Base-by-base conservation (phyloP, 2,329 filamentous ascomycete species). In the Alternaria brassicicola region DNA sequence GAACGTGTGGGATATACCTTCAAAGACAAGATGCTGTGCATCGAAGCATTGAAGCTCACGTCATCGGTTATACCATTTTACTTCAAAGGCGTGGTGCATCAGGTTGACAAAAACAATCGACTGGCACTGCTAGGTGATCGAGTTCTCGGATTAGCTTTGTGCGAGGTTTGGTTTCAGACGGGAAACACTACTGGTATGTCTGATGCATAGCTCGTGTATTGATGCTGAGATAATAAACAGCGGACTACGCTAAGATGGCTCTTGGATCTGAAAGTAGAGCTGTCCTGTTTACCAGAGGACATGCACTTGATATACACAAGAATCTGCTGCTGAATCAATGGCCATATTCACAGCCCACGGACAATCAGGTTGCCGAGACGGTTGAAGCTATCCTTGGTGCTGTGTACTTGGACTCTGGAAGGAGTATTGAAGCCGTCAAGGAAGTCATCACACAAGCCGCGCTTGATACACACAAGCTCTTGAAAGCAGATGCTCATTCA, bases 81-180 rank as follows among this genome's bases (percentile, higher is more conserved):
- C 30, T 67, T 61, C 36, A 47, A 63, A n/a, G 67, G 66, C 4
- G 39, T 35, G 6, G 28, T 55, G 8, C 38, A 52, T 23, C 47
- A 49, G n/a, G 23, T 64, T 7, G 45, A 31, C 7, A n/a, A 9
- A 4, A 69, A 70, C 51, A 66, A 62, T 5, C 63, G 67, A 10
- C 46, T 71, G n/a, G 67, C 67, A 21, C 54, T 71, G 10, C 28
- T 70, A 7, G 68, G 67, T n/a, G 67, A 71, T 52, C 63, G 66
- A 15, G 55, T 59, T 5, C 48, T 69, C 13, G 28, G 30, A 19
- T 33, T 68, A 39, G 55, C 52, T 13, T 9, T 70, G 15, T 63
- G 60, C 31, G 63, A 66, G 12, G 33, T 63, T 4, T 71, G 68
- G 68, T 71, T 49, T 35, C 10, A 55, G 2, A 59, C 60, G 5